Percentiles rank a stretch among this genome's conserved stretches.
These are phyloP conservation scores for Alternaria sp. DNA, from an alignment of 2,329 filamentous ascomycete genomes.

Conservation along the genomic window DNA sequence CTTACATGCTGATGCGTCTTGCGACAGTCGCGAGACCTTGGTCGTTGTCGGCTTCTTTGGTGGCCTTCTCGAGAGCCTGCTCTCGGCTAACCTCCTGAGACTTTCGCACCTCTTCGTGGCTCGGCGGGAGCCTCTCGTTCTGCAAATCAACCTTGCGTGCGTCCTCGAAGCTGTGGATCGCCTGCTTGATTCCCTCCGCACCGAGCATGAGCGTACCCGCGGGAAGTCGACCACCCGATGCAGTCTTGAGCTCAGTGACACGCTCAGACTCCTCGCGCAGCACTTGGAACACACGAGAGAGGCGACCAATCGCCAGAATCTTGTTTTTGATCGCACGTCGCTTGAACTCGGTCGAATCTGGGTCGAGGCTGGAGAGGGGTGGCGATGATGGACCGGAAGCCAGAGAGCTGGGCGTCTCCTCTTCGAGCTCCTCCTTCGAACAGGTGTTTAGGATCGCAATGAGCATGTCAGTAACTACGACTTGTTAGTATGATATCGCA, in stretches of 20 bases:
- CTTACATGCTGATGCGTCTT: slow-evolving; percentile 95
- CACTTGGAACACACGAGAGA: slow-evolving; percentile 98
- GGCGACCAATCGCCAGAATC: slow-evolving; percentile 93
- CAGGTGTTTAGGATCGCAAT: slow-evolving; percentile 98
- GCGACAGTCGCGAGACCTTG: slow-evolving; percentile 84
- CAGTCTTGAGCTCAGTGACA: slow-evolving; percentile 97
- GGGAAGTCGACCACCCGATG: slow-evolving; percentile 87
- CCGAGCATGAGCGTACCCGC: slow-evolving; percentile 97
- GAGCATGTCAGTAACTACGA: slow-evolving; percentile 87
- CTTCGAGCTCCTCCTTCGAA: slow-evolving; percentile 95
- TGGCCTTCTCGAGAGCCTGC: slow-evolving; percentile 84
- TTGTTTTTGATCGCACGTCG: slow-evolving; percentile 99
- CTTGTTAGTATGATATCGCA: slow-evolving; percentile 21
- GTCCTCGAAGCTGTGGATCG: slow-evolving; percentile 95
- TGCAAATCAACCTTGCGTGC: slow-evolving; percentile 95
- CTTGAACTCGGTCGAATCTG: slow-evolving; percentile 91
- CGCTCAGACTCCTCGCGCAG: slow-evolving; percentile 95
- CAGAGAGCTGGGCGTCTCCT: slow-evolving; percentile 79
- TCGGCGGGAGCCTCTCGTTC: slow-evolving; percentile 93
- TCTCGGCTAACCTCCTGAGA: slow-evolving; percentile 81
- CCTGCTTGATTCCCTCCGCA: slow-evolving; percentile 97
- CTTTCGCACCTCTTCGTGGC: slow-evolving; percentile 86
- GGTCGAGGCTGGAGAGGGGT: slow-evolving; percentile 69
- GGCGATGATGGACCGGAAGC: slow-evolving; percentile 77
- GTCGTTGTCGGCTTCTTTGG: slow-evolving; percentile 90